Percentiles rank a stretch among this genome's conserved stretches.
Conservation (phyloP, 129 eudicot species). For the Calendula officinalis region DNA sequence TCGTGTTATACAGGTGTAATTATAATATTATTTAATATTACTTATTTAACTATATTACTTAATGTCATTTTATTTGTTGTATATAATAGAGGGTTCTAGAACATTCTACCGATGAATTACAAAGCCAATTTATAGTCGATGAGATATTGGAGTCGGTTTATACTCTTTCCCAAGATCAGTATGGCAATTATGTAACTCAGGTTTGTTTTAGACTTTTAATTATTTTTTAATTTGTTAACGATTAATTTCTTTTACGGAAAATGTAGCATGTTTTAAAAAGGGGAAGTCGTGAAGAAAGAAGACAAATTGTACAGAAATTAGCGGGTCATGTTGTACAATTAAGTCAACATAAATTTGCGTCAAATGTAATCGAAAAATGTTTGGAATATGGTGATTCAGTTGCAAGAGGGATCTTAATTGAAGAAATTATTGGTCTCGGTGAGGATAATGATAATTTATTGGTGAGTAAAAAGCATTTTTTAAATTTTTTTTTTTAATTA, state of each 20-base stretch:
- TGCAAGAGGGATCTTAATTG: slow-evolving; percentile 54
- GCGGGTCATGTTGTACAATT: slow-evolving; percentile 49
- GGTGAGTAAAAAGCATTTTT: slow-evolving; percentile 35
- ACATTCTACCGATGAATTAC: slow-evolving; percentile 51
- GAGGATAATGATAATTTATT: slow-evolving; percentile 64
- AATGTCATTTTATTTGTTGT: slow-evolving; percentile 10
- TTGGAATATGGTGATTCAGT: slow-evolving; percentile 62
- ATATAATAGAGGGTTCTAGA: slow-evolving; percentile 58
- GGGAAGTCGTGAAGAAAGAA: slow-evolving; percentile 59
- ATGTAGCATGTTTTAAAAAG: slow-evolving; percentile 64
- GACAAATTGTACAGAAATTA: slow-evolving; percentile 46
- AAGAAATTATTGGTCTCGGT: slow-evolving; percentile 56
- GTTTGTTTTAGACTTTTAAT: slow-evolving; percentile 30
- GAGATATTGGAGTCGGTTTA: slow-evolving; percentile 75
- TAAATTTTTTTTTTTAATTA: background rate
- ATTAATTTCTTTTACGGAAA: background rate
- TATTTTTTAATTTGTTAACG: background rate
- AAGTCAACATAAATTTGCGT: slow-evolving; percentile 78
- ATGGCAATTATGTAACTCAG: slow-evolving; percentile 79
- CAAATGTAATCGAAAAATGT: slow-evolving; percentile 71
- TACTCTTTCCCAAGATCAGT: slow-evolving; percentile 63
- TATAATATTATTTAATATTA: background rate
- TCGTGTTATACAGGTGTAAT: slow-evolving; percentile 82
- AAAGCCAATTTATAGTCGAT: slow-evolving; percentile 64
- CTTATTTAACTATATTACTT: background rate